Evolutionary conservation across 2,329 filamentous ascomycete species (phyloP), one percentile per base, ranked within the genome.

Genomic region (Alternaria solani): DNA sequence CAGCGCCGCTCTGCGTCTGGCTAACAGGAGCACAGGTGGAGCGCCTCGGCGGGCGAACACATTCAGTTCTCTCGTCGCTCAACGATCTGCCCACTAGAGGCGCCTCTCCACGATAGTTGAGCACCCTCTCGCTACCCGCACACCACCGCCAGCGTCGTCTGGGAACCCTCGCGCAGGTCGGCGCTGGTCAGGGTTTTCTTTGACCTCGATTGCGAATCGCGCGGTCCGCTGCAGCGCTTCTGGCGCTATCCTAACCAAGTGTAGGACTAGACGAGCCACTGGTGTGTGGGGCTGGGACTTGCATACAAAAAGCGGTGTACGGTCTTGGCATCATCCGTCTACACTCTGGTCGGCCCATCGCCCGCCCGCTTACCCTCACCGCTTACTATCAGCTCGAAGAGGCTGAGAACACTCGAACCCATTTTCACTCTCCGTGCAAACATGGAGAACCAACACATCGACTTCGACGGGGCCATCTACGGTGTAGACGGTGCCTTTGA

Each of bases 371-470:
- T 59, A 63, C 61, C 61, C 62, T 69, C 70, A 69, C 71, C 65
- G 69, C 71, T 60, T 60, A 60, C 57, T 65, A 71, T 71, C 72
- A 75, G 72, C 71, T 72, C 72, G 68, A 68, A 71, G 74, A 73
- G 71, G 73, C 75, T 76, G 74, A 76, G 67, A 61, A 64, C 59
- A 56, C 68, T 70, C 67, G 63, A 67, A 60, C 57, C 61, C 58
- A 52, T 57, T 63, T 67, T 62, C 64, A 44, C 52, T 43, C 67
- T 62, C 67, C 63, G 65, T 65, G 62, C 63, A 55, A 67, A 71
- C 59, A 83, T 83, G 81, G 81, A 83, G 66, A 75, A 80, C 72
- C 69, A 70, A 58, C 76, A 79, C 70, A 68, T 78, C 66, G 70
- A 75, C 64, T 67, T 79, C 62, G 79, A 81, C 66, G 66, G 67